phyloP scores from a whole-genome alignment of 352 stramenopile genomes.

The Globisporangium acanthophoron region DNA sequence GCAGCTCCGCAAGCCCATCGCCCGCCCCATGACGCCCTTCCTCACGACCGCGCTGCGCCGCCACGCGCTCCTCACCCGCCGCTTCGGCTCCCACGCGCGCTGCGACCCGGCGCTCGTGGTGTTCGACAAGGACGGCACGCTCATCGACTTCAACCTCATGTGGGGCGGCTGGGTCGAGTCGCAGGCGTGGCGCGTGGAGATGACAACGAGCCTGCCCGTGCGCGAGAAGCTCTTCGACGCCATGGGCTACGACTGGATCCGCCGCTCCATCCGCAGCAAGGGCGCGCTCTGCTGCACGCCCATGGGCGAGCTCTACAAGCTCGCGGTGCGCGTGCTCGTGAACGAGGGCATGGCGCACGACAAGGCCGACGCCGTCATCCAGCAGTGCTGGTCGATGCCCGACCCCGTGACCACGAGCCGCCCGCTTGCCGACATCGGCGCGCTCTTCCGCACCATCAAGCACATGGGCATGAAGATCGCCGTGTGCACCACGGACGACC shows the following conservation, averaged over 20 bases:
- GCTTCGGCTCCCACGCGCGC: constrained; percentile 11
- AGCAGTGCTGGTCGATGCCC: constrained; percentile 80
- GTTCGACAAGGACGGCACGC: constrained; percentile 88
- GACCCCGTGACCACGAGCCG: constrained; percentile 69
- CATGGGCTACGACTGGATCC: constrained; percentile 87
- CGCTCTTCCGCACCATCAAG: constrained; percentile 80
- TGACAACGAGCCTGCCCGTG: constrained; percentile 69
- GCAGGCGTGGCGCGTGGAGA: constrained; percentile 81
- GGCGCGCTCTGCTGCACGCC: constrained; percentile 78
- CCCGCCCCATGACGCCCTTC: too few relatives aligned
- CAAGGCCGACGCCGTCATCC: constrained; percentile 58
- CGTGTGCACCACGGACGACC: constrained; percentile 84
- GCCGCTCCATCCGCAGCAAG: constrained; percentile 75
- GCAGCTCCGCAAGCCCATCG: too few relatives aligned
- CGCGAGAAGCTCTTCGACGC: constrained; percentile 82
- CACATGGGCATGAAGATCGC: constrained; percentile 87
- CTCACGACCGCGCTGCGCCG: too few relatives aligned
- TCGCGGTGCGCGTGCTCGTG: constrained; percentile 69
- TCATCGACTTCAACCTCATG: constrained; percentile 90
- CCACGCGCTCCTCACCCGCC: neutral
- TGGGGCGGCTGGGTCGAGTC: constrained; percentile 85
- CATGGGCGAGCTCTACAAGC: constrained; percentile 83
- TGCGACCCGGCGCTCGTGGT: constrained; percentile 73
- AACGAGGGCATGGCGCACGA: constrained; percentile 62
- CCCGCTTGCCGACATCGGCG: constrained; percentile 62